A percentile compares a stretch with the other conserved stretches of the same genome.
These are phyloP conservation scores for Beauveria asiatica DNA, from an alignment of 2,329 filamentous ascomycete species.

Conservation along the genomic window DNA sequence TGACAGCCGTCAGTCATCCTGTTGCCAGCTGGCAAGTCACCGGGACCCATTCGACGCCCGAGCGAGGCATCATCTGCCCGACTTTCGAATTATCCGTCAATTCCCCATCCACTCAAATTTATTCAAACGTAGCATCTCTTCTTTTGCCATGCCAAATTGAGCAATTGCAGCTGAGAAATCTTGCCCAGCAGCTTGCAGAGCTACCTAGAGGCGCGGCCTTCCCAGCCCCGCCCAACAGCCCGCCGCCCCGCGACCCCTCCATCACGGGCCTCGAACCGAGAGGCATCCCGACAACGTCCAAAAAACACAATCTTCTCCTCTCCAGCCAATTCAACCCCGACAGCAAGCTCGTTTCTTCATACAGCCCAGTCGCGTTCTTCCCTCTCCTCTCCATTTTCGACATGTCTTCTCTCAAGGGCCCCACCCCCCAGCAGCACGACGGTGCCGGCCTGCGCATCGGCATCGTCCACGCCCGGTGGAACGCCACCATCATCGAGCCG, in stretches of 20 bases:
- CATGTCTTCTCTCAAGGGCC: conserved; percentile 48
- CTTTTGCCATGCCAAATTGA: neutral
- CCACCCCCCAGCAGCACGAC: conserved; percentile 49
- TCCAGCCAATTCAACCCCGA: neutral
- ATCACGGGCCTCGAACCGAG: neutral
- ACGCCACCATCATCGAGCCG: conserved; percentile 75
- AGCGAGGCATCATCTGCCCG: neutral
- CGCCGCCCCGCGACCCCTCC: conserved; percentile 3
- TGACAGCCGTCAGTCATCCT: neutral
- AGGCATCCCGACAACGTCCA: neutral
- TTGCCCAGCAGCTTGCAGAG: neutral
- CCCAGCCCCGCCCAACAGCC: neutral
- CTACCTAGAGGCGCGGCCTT: neutral
- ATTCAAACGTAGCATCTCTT: neutral
- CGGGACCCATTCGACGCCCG: neutral
- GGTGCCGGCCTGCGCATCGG: conserved; percentile 76
- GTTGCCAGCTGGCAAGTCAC: neutral
- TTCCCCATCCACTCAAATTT: neutral
- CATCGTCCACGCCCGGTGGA: conserved; percentile 96
- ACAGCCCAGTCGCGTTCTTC: neutral
- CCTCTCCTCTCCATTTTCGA: conserved; percentile 15
- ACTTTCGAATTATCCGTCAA: neutral
- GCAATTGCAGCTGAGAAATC: neutral
- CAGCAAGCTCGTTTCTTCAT: neutral
- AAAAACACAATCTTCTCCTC: neutral